phyloP scores from a whole-genome alignment of 345 rosid genomes.

The Atalantia buxifolia region DNA sequence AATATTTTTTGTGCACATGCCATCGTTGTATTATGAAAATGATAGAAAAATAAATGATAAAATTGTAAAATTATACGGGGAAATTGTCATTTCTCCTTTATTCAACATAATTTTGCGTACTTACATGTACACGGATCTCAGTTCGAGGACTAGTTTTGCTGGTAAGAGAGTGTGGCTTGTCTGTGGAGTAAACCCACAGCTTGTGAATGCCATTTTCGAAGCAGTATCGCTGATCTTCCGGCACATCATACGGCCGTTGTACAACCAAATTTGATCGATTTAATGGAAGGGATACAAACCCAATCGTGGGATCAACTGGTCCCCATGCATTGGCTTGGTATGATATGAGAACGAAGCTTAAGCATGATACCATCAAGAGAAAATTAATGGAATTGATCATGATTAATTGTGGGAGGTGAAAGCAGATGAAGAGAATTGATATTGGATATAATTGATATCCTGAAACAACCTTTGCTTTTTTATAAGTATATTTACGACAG shows the following conservation, averaged over 20 bases:
- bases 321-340: neutral
- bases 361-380: neutral
- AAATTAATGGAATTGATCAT: neutral
- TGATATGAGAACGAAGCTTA: neutral
- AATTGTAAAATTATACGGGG: too few species aligned
- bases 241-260: neutral
- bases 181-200: neutral
- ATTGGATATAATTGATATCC: neutral
- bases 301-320: neutral
- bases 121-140: neutral
- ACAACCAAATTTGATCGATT: neutral
- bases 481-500: neutral
- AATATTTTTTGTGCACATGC: too few species aligned
- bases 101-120: neutral
- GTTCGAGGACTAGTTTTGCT: neutral
- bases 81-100: neutral
- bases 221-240: neutral
- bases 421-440: neutral
- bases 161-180: neutral
- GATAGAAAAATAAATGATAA: neutral
- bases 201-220: conserved; percentile 1
- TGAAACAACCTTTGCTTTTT: neutral
- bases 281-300: neutral
- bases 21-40: neutral
- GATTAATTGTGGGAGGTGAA: neutral